phyloP scores from a whole-genome alignment of 805 yeast genomes.

The Kregervanrija delftensis region DNA sequence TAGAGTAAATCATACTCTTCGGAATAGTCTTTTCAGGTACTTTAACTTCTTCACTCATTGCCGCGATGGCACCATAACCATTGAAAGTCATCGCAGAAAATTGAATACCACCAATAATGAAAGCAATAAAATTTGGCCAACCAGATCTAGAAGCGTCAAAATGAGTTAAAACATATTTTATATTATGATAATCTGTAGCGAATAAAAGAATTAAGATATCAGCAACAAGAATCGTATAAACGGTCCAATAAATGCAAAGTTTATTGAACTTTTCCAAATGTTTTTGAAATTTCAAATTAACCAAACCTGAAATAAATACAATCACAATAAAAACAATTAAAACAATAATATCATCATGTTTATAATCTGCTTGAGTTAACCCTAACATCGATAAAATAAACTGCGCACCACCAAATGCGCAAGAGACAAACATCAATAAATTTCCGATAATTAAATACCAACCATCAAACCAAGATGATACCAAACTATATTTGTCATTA shows the following conservation, averaged over 20 bases:
- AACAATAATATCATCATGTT: constrained; percentile 49
- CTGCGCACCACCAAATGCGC: constrained; percentile 71
- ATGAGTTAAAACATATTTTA: constrained; percentile 52
- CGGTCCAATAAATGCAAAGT: constrained; percentile 69
- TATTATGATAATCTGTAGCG: constrained; percentile 51
- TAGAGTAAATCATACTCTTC: constrained; percentile 61
- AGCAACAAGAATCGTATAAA: constrained; percentile 61
- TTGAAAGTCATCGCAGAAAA: constrained; percentile 74
- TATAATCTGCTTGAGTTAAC: constrained; percentile 49
- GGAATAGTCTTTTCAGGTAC: constrained; percentile 71
- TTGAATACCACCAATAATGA: constrained; percentile 74
- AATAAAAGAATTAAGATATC: constrained; percentile 56
- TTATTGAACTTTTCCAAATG: constrained; percentile 58
- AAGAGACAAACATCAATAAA: constrained; percentile 70
- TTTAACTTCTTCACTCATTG: constrained; percentile 77
- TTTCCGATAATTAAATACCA: constrained; percentile 71
- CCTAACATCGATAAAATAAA: constrained; percentile 63
- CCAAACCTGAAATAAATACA: constrained; percentile 51
- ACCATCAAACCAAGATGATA: constrained; percentile 72
- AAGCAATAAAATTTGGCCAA: constrained; percentile 66
- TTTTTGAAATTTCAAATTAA: constrained; percentile 55
- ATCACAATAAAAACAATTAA: constrained; percentile 50
- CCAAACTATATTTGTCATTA: constrained; percentile 45
- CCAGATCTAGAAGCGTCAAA: constrained; percentile 73
- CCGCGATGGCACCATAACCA: constrained; percentile 77